phyloP scores from a whole-genome alignment of 345 rosid species.

The Acer yangbiense region DNA sequence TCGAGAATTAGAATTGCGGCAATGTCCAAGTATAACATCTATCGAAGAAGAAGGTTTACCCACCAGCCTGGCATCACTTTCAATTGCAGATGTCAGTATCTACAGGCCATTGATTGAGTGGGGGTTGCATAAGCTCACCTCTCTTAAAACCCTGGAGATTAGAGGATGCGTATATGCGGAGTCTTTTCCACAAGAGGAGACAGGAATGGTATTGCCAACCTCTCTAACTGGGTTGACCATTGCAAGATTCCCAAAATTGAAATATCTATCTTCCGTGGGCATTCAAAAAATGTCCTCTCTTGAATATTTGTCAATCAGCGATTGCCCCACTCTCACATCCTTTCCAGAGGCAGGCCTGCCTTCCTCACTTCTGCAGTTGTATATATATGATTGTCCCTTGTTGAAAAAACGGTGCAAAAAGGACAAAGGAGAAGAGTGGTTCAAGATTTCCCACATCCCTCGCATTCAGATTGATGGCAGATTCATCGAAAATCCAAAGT shows the following conservation, averaged over 20 bases:
- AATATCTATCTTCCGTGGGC: background rate
- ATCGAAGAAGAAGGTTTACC: conserved; percentile 9
- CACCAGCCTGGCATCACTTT: background rate
- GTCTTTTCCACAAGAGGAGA: background rate
- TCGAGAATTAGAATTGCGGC: background rate
- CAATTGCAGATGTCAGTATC: background rate
- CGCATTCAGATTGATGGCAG: background rate
- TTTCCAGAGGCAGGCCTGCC: background rate
- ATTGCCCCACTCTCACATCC: background rate
- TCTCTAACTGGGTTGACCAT: background rate
- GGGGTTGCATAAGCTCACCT: conserved; percentile 15
- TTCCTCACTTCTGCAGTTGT: background rate
- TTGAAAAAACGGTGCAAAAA: background rate
- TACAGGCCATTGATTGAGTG: background rate
- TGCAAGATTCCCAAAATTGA: background rate
- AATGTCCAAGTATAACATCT: background rate
- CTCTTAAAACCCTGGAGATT: background rate
- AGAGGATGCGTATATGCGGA: background rate
- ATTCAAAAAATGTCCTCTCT: background rate
- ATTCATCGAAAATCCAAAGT: background rate
- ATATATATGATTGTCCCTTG: background rate
- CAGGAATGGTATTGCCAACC: background rate
- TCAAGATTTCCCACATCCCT: background rate
- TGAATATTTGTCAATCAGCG: background rate
- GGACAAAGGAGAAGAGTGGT: background rate